phyloP scores from a whole-genome alignment of 2,329 filamentous ascomycete species.

The Exserohilum rostratum region DNA sequence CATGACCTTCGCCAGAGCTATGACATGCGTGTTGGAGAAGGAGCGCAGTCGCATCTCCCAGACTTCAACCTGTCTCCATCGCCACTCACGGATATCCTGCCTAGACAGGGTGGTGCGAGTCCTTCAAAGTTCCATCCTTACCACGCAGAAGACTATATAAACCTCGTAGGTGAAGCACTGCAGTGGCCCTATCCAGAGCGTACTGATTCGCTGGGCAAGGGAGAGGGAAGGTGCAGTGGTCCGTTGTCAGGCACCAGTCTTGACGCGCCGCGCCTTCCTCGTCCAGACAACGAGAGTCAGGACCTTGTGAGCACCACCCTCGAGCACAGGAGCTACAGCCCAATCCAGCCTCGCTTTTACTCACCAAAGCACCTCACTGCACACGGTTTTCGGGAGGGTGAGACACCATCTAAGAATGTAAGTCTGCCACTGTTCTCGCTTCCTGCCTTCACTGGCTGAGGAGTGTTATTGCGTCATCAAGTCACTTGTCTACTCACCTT shows the following conservation, averaged over 20 bases:
- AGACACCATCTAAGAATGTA: conserved; percentile 42
- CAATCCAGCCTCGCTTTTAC: conserved; percentile 39
- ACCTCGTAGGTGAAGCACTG: conserved; percentile 28
- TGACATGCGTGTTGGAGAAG: conserved; percentile 9
- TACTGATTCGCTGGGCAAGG: conserved; percentile 13
- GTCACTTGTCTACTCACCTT: conserved; percentile 4
- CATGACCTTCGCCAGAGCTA: conserved; percentile 24
- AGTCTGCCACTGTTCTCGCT: conserved; percentile 28
- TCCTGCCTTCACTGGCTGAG: conserved; percentile 7
- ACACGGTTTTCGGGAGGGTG: conserved; percentile 22
- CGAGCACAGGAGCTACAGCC: conserved; percentile 9
- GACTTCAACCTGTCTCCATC: conserved; percentile 22
- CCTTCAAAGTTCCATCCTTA: conserved; percentile 33
- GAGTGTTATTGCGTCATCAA: conserved; percentile 9
- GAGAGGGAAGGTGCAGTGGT: conserved; percentile 11
- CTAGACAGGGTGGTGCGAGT: conserved; percentile 20
- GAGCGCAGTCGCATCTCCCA: conserved; percentile 19
- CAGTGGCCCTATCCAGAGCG: conserved; percentile 23
- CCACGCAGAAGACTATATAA: conserved; percentile 35
- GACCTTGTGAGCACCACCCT: conserved; percentile 14
- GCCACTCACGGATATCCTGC: conserved; percentile 14
- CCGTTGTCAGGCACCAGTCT: conserved; percentile 10
- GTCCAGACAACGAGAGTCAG: conserved; percentile 23
- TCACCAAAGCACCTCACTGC: conserved; percentile 34
- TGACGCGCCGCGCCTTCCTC: conserved; percentile 12